Base-by-base conservation (phyloP, 1,284 basidiomycete species). In the Pseudozyma sp. region DNA sequence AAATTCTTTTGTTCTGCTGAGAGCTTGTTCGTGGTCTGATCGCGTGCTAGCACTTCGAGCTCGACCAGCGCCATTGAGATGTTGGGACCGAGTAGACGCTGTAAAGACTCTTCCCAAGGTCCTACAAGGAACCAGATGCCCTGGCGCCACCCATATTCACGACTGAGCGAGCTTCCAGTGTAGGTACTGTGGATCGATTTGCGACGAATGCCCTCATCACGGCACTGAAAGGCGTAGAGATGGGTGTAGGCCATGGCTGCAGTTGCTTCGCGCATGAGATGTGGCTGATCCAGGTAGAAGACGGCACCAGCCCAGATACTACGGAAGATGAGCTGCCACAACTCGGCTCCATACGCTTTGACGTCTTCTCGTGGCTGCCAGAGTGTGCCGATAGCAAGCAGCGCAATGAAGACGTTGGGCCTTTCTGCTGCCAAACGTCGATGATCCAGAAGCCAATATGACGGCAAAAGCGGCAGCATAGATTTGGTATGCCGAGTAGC, bases 311-410 rank as follows among this genome's bases (percentile, higher is more conserved):
- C 71, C 71, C 71, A 75, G 40, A 70, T 70, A 35, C 67, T 75
- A 31, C 71, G 61, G 25, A 75, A 75, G 63, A 70, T 63, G 59
- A 75, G 60, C 19, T 75, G 71, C 71, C 71, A 75, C 9, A 75
- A 67, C 47, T 75, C 67, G 43, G 63, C 59, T 14, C 71, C 71
- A 35, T 75, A 75, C 3, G 66, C 67, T 45, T 67, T 75, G 54
- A 75, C 67, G 16, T 75, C 67, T 40, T 59, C 71, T 8, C 60
- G 51, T 3, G 66, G 66, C 45, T 75, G 71, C 71, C 71, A 75
- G 11, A 75, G 56, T 49, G 71, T 70, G 1, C 71, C 71, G 12
- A 75, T 53, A 7, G 63, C 62, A 9, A 70, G 59, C 1, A 75
- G 63, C 40, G 63, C 59, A 31, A 70, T 67, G 34, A 75, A 75